Evolutionary conservation across 2,329 filamentous ascomycete species (phyloP).

Genomic region (Cordyceps tenuipes): DNA sequence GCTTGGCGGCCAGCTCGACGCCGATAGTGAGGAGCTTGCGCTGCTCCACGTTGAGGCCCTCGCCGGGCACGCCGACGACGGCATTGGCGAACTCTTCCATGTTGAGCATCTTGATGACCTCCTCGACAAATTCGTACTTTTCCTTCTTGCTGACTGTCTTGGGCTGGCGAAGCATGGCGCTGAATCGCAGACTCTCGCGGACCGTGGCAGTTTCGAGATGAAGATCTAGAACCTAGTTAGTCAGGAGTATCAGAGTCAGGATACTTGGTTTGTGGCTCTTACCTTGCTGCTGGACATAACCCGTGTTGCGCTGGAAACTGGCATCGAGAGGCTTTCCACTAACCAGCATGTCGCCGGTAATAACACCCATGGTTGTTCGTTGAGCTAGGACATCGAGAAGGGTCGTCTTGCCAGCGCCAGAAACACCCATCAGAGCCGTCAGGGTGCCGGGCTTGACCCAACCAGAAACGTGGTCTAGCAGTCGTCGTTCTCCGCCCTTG

Average conservation of each 20-base stretch:
- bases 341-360: slow-evolving; percentile 59
- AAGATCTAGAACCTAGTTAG: slow-evolving; percentile 33
- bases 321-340: slow-evolving; percentile 48
- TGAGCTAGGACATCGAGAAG: slow-evolving; percentile 35
- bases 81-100: slow-evolving; percentile 61
- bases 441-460: slow-evolving; percentile 87
- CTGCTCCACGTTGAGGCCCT: slow-evolving; percentile 54
- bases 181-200: slow-evolving; percentile 45
- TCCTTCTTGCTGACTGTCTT: slow-evolving; percentile 43
- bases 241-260: not conserved
- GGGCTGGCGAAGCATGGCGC: slow-evolving; percentile 50
- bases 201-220: slow-evolving; percentile 48
- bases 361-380: slow-evolving; percentile 51
- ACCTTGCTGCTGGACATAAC: slow-evolving; percentile 60
- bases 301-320: slow-evolving; percentile 56
- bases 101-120: slow-evolving; percentile 57
- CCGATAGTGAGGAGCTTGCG: slow-evolving; percentile 55
- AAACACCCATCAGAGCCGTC: slow-evolving; percentile 67
- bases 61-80: slow-evolving; percentile 54
- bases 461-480: slow-evolving; percentile 73
- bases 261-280: slow-evolving; percentile 1
- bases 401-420: slow-evolving; percentile 36
- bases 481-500: slow-evolving; percentile 60
- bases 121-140: slow-evolving; percentile 54
- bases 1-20: slow-evolving; percentile 49